phyloP scores from a whole-genome alignment of 768 basidiomycete genomes.

The Suillus fuscotomentosus region DNA sequence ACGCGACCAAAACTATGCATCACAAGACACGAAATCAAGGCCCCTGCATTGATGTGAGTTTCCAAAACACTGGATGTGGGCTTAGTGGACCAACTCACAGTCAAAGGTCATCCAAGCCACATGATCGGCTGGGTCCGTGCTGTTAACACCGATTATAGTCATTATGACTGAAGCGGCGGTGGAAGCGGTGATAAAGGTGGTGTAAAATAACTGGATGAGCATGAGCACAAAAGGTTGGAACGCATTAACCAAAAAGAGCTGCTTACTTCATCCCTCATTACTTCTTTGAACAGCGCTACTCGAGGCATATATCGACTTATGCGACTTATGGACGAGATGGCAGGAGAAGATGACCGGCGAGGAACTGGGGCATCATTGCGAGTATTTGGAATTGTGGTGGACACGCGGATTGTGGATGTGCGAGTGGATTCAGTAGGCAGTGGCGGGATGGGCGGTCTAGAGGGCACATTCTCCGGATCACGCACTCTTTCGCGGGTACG shows the following conservation, averaged over 20 bases:
- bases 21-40: constrained; percentile 50
- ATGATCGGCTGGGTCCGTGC: constrained; percentile 43
- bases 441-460: constrained; percentile 1
- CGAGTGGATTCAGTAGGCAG: constrained; percentile 13
- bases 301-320: constrained; percentile 49
- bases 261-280: constrained; percentile 64
- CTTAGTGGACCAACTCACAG: constrained; percentile 37
- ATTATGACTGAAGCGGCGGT: constrained; percentile 49
- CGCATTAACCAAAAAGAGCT: not conserved
- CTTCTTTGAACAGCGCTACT: constrained; percentile 52
- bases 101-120: constrained; percentile 53
- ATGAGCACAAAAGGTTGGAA: not conserved
- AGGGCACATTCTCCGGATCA: constrained; percentile 5
- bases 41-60: constrained; percentile 38
- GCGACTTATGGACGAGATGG: constrained; percentile 37
- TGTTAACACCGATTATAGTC: constrained; percentile 49
- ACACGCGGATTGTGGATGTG: constrained; percentile 15
- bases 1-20: constrained; percentile 63
- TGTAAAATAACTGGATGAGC: constrained; percentile 47
- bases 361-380: constrained; percentile 12
- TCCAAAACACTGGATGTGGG: constrained; percentile 9
- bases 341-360: constrained; percentile 19
- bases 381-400: constrained; percentile 13
- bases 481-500: not conserved
- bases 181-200: constrained; percentile 49